Evolutionary conservation across 148 eudicot species (phyloP), one percentile per base, ranked within the genome.

Genomic region (Arctostaphylos glauca): DNA sequence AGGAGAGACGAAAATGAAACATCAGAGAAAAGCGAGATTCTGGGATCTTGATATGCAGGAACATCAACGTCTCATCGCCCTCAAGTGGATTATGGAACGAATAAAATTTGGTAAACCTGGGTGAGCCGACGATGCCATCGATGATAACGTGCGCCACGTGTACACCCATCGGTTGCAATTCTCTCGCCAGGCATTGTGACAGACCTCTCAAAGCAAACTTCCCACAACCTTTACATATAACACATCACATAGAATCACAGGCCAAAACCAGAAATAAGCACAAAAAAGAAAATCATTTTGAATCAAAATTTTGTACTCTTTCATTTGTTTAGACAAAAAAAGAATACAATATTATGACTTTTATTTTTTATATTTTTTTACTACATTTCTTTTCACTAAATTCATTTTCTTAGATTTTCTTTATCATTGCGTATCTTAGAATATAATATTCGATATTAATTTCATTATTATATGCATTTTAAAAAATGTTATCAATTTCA

Each of bases 111-210:
- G 62, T 83, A 49, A 23, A 90, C 95, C 93, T 85, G 73, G 96
- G 91, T 67, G 96, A 78, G 31, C 91, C 91, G 55, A 93, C 89
- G 46, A 87, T 70, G 76, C 98, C 98, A 67, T 93, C 89, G 84
- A 95, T 88, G 85, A 93, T 85, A 43, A 93, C 88, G 74, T 95
- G 97, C 21, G 94, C 98, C 38, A 95, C 93, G 74, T 95, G 98
- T 41, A 95, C 84, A 73, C 98, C 98, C 56, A 62, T 83, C 41
- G 94, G 90, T 76, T 95, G 97, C 78, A 87, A 91, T 86, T 95
- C 98, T 68, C 89, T 90, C 6, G 98, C 97, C 72, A 95, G 87
- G 79, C 94, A 92, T 74, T 95, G 95, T 7, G 98, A 88, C 83
- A 95, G 74, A 50, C 86, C 98, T 86, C 98, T 87, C 86, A 95